Base-by-base conservation (phyloP, 139 green algal species). In the Coelastrella sp. region DNA sequence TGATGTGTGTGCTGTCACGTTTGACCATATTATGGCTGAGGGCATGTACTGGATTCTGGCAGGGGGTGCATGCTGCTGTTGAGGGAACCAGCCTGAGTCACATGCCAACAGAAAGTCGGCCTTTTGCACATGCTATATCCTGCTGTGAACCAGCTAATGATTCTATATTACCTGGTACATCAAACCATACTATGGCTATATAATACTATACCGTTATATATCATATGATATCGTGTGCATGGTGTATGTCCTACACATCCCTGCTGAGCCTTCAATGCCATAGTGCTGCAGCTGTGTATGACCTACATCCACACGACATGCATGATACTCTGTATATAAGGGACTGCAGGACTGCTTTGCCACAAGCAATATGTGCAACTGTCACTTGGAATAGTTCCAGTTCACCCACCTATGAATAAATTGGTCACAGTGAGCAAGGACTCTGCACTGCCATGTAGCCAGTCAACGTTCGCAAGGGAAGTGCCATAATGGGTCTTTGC, bases 351-450 rank as follows among this genome's bases (percentile, higher is more conserved):
- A 49, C 35, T 49, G 35, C 35, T 49, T 7, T 72, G 24, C 15
- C 74, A 82, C 74, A 59, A 82, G 19, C 11, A 14, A 72, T 72
- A 17, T 82, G 74, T 82, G 74, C 17, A 82, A 14, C 14, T n/a
- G n/a, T n/a, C n/a, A n/a, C 4, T 17, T 20, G 15, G 74, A 20
- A 15, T 56, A 20, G 74, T 20, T 59, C 11, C 24, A 82, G 74
- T 8, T 70, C 35, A 19, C 90, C 56, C 63, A 96, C 95, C 97
- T 59, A 99, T 97, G 6, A 99, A 87, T 7, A 99, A 93, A 88
- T 99, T 99, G 49, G 98, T 99, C 49, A 99, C 66, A 6, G 98
- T 99, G 49, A 99, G 94, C 75, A 99, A 89, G 10, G 93, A 97
- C 95, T 99, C 98, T 10, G 98, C 98, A n/a, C 74, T 91, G 17